Percentiles rank a stretch among this genome's conserved stretches.
Evolutionary conservation across 768 basidiomycete genomes (phyloP).

Genomic region (Dioszegia aurantiaca): DNA sequence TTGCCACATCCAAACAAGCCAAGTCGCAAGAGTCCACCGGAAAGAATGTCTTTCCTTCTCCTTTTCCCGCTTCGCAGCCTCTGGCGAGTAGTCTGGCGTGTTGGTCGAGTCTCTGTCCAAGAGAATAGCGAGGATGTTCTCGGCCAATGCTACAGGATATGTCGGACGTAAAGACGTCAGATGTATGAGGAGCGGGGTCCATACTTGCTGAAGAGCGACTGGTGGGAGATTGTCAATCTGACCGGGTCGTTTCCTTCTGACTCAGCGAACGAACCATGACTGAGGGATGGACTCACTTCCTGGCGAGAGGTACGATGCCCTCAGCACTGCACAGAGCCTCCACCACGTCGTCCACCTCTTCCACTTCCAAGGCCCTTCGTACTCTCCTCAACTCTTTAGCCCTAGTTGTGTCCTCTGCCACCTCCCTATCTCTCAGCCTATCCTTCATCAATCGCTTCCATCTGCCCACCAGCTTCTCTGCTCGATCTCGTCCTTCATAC

Average conservation of each 20-base stretch:
- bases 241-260: conserved; percentile 35
- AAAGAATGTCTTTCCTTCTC: conserved; percentile 17
- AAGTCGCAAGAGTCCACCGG: conserved; percentile 24
- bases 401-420: conserved; percentile 48
- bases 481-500: conserved; percentile 60
- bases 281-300: conserved; percentile 61
- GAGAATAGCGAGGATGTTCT: conserved; percentile 23
- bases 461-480: conserved; percentile 55
- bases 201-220: conserved; percentile 34
- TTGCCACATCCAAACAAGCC: conserved; percentile 29
- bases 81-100: not conserved
- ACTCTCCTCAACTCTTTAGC: conserved; percentile 51
- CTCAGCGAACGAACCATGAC: not conserved
- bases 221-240: conserved; percentile 19
- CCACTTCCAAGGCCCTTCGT: conserved; percentile 56
- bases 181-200: conserved; percentile 38
- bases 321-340: conserved; percentile 68
- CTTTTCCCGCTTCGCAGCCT: conserved; percentile 6
- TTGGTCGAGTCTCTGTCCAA: not conserved
- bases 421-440: conserved; percentile 58
- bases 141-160: conserved; percentile 16
- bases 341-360: conserved; percentile 68
- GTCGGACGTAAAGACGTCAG: conserved; percentile 18
- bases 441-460: conserved; percentile 56
- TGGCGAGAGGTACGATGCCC: conserved; percentile 74